Evolutionary conservation across 371 early-diverging fungal species (phyloP), one percentile per base, ranked within the genome.

Genomic region (Mortierella sp.): DNA sequence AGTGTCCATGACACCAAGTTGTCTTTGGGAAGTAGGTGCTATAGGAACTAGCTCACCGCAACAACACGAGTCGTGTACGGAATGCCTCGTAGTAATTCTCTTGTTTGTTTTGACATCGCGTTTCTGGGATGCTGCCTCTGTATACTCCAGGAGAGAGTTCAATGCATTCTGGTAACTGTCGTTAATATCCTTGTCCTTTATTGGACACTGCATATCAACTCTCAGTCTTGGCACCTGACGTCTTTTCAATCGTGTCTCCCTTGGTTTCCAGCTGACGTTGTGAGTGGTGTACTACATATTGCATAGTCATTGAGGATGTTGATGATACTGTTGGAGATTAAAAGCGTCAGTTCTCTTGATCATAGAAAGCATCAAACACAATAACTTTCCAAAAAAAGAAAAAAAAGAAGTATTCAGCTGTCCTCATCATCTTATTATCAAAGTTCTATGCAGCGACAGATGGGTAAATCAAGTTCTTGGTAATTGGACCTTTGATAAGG

Each of bases 201-300:
- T 66, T 8, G 83, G 83, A 79, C 74, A 35, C 5, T 19, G 19
- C 84, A 78, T n/a, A 75, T 77, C 13, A 86, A 83, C 59, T 81
- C 71, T 23, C 77, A 1, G 79, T 45, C 54, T 70, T 68, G 58
- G 70, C 63, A 45, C 66, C 64, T n/a, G 70, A 63, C 22, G 80
- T 61, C 56, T 68, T 72, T n/a, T 75, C 70, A 9, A 76, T 76
- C 43, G 81, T 87, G 64, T 93, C 95, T 58, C 96, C 97, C 83
- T 97, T 97, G 35, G 97, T 97, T 29, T 97, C 98, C 98, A 98
- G 35, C 86, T 84, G 68, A 98, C 96, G 75, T 98, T 98, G 83
- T 94, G 94, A n/a, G n/a, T n/a, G n/a, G n/a, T 0, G 93, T 93
- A 83, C 95, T 95, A 77, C 96, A 95, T 82, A 94, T 97, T 0